A percentile compares a stretch with the other conserved stretches of the same genome.
Evolutionary conservation across 148 eudicot species (phyloP).

Genomic region (Nepenthes mirabilis): DNA sequence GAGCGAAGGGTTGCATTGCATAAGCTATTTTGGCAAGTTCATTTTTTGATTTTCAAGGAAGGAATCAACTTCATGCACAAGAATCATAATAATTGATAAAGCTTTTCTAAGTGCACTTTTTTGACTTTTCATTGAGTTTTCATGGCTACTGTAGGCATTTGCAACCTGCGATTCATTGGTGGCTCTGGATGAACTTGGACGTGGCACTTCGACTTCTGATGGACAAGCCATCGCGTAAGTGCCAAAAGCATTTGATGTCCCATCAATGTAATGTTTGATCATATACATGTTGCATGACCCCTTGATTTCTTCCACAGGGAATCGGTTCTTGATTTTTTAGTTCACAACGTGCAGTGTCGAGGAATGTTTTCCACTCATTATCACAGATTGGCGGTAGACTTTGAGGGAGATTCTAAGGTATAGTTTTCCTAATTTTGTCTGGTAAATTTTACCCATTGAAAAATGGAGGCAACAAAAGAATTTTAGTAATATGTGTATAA

Average conservation of each 20-base stretch:
- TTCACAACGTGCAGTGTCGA: slow-evolving; percentile 67
- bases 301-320: slow-evolving; percentile 40
- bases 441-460: not conserved
- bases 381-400: slow-evolving; percentile 76
- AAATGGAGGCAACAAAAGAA: not conserved
- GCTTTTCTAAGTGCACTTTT: too few relatives aligned
- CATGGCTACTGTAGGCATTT: slow-evolving; percentile 34
- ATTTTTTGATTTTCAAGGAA: too few relatives aligned
- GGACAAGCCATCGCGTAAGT: slow-evolving; percentile 99
- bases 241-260: slow-evolving; percentile 1
- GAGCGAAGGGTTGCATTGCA: too few relatives aligned
- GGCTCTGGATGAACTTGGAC: slow-evolving; percentile 98
- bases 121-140: not conserved
- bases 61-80: too few relatives aligned
- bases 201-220: slow-evolving; percentile 99
- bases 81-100: too few relatives aligned
- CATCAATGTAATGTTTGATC: not conserved
- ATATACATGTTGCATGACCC: not conserved
- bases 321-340: slow-evolving; percentile 90
- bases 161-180: slow-evolving; percentile 87
- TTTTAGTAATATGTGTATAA: not conserved
- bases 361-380: slow-evolving; percentile 98
- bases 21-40: too few relatives aligned
- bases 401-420: slow-evolving; percentile 51
- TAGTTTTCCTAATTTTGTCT: not conserved